A percentile compares a stretch with the other conserved stretches of the same genome.
Conservation (phyloP, 164 flowering plant species). For the Houttuynia cordata region DNA sequence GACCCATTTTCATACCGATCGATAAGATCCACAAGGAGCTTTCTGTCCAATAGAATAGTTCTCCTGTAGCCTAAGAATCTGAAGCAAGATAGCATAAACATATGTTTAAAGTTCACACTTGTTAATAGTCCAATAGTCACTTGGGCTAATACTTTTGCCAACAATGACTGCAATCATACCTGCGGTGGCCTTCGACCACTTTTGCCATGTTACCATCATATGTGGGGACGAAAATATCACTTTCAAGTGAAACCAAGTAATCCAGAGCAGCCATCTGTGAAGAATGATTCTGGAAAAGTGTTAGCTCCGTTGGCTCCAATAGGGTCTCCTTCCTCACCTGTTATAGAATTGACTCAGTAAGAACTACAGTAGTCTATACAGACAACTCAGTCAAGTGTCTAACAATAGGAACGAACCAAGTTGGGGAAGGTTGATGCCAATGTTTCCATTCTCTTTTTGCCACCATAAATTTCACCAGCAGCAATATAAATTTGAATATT, state of each 20-base stretch:
- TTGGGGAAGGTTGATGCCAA: slow-evolving; percentile 59
- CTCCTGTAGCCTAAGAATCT: slow-evolving; percentile 74
- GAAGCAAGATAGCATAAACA: slow-evolving; percentile 1
- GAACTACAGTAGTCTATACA: background rate
- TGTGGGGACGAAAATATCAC: slow-evolving; percentile 91
- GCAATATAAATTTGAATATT: slow-evolving; percentile 64
- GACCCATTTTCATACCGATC: slow-evolving; percentile 50
- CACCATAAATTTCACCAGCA: slow-evolving; percentile 86
- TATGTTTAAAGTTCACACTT: background rate
- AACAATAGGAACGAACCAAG: slow-evolving; percentile 40
- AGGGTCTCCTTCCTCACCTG: slow-evolving; percentile 93
- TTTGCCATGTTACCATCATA: slow-evolving; percentile 98
- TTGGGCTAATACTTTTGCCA: background rate
- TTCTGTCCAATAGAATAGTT: slow-evolving; percentile 63
- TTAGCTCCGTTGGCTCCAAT: slow-evolving; percentile 66
- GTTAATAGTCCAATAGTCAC: background rate
- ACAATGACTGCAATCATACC: slow-evolving; percentile 25
- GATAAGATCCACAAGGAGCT: slow-evolving; percentile 55
- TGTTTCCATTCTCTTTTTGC: slow-evolving; percentile 55
- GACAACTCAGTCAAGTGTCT: background rate
- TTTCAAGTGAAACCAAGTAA: slow-evolving; percentile 87
- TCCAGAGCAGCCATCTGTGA: slow-evolving; percentile 97
- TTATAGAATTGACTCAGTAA: background rate
- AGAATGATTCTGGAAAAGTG: slow-evolving; percentile 81
- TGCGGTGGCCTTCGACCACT: slow-evolving; percentile 97